Conservation (phyloP, 176 grass and related monocot genomes). For the Musa itinerans region DNA sequence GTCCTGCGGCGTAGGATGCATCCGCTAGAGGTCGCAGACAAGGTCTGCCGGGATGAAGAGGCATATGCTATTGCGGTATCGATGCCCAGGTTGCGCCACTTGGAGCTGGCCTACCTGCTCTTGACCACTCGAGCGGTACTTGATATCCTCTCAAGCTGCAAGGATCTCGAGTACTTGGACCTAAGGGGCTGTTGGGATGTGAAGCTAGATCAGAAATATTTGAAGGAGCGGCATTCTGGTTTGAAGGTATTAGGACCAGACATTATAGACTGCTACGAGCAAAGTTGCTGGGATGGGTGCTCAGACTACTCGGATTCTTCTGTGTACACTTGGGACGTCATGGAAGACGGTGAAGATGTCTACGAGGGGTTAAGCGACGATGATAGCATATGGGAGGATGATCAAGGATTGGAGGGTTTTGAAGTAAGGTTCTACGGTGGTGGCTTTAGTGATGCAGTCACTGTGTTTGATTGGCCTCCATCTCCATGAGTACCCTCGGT, state of each 20-base stretch:
- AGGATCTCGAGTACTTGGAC: constrained; percentile 71
- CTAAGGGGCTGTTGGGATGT: constrained; percentile 89
- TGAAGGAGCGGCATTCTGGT: constrained; percentile 45
- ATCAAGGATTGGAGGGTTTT: constrained; percentile 47
- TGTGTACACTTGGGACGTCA: constrained; percentile 81
- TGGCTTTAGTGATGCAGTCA: constrained; percentile 43
- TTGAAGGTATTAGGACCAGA: constrained; percentile 61
- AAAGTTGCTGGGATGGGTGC: constrained; percentile 74
- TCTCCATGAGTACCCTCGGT: constrained; percentile 42
- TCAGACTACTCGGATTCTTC: constrained; percentile 65
- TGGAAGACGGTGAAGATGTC: constrained; percentile 45
- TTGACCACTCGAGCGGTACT: constrained; percentile 48
- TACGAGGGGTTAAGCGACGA: constrained; percentile 54
- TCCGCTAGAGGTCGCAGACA: constrained; percentile 54
- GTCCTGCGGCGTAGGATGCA: constrained; percentile 75
- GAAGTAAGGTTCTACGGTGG: constrained; percentile 89
- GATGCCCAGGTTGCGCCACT: constrained; percentile 73
- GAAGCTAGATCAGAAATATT: constrained; percentile 49
- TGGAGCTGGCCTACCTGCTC: constrained; percentile 75
- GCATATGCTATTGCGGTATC: constrained; percentile 65
- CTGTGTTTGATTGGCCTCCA: constrained; percentile 73
- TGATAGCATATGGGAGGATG: constrained; percentile 73
- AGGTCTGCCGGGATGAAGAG: constrained; percentile 77
- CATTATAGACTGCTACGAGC: constrained; percentile 81
- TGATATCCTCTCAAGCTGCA: constrained; percentile 60